Evolutionary conservation across 805 yeast genomes (phyloP).

Genomic region (Wickerhamomyces queroliae): DNA sequence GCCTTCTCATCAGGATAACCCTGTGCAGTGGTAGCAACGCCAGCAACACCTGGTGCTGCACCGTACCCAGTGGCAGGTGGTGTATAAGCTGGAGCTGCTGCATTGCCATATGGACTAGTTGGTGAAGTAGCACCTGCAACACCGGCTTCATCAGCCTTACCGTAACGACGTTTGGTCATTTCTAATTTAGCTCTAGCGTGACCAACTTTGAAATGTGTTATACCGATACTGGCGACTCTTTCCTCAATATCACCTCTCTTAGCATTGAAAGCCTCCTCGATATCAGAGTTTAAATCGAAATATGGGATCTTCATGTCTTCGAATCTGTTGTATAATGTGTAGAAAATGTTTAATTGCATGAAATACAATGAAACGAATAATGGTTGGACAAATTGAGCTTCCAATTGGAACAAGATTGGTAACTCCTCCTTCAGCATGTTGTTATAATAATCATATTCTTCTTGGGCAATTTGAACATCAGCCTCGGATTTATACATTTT

Average conservation of each 20-base stretch:
- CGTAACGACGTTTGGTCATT: constrained; percentile 72
- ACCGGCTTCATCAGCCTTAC: constrained; percentile 35
- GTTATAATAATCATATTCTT: constrained; percentile 93
- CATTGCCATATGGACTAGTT: constrained; percentile 13
- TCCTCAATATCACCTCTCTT: constrained; percentile 93
- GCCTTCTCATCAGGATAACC: constrained; percentile 30
- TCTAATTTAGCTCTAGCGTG: constrained; percentile 84
- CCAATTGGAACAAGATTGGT: constrained; percentile 82
- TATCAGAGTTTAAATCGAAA: constrained; percentile 81
- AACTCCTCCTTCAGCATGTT: constrained; percentile 89
- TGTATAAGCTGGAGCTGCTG: constrained; percentile 27
- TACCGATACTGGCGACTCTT: constrained; percentile 80
- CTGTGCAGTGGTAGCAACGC: constrained; percentile 23
- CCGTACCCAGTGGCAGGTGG: constrained; percentile 15
- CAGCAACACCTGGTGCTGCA: not conserved
- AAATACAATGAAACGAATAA: constrained; percentile 90
- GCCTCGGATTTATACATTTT: constrained; percentile 84
- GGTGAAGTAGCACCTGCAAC: constrained; percentile 23
- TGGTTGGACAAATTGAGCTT: constrained; percentile 89
- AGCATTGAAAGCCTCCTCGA: constrained; percentile 66
- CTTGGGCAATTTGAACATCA: constrained; percentile 84
- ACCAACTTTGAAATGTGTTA: constrained; percentile 85
- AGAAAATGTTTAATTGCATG: constrained; percentile 96
- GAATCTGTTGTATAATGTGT: constrained; percentile 85
- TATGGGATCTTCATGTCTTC: constrained; percentile 97